Conservation (phyloP, 495 filamentous ascomycete species). For the Daldinia concentrica region DNA sequence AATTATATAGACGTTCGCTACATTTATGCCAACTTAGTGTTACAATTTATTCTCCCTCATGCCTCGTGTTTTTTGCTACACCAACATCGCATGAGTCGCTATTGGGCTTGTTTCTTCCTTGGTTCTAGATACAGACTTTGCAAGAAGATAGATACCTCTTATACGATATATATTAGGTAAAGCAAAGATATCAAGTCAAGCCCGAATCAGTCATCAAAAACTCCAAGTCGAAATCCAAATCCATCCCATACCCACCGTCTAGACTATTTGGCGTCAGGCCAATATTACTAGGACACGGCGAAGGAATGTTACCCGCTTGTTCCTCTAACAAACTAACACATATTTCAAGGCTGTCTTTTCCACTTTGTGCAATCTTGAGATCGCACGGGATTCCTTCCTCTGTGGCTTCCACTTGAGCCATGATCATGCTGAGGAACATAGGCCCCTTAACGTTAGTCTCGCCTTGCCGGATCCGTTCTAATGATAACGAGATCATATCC, state of each 20-base stretch:
- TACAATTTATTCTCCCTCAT: background rate
- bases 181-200: conserved; percentile 9
- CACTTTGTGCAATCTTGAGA: conserved; percentile 36
- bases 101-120: background rate
- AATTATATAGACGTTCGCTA: background rate
- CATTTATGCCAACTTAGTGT: background rate
- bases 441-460: conserved; percentile 63
- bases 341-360: conserved; percentile 44
- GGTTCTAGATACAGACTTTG: background rate
- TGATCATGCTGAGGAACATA: conserved; percentile 57
- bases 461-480: conserved; percentile 54
- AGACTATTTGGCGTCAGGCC: conserved; percentile 29
- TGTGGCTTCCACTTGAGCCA: conserved; percentile 53
- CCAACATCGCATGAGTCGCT: background rate
- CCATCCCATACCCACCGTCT: conserved; percentile 29
- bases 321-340: conserved; percentile 44
- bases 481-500: conserved; percentile 46
- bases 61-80: background rate
- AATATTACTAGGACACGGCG: conserved; percentile 9
- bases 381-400: conserved; percentile 40
- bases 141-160: background rate
- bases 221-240: conserved; percentile 36
- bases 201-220: conserved; percentile 36
- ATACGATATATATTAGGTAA: background rate
- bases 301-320: conserved; percentile 14